Base-by-base conservation (phyloP, 2,329 filamentous ascomycete species). In the Colletotrichum sp. region DNA sequence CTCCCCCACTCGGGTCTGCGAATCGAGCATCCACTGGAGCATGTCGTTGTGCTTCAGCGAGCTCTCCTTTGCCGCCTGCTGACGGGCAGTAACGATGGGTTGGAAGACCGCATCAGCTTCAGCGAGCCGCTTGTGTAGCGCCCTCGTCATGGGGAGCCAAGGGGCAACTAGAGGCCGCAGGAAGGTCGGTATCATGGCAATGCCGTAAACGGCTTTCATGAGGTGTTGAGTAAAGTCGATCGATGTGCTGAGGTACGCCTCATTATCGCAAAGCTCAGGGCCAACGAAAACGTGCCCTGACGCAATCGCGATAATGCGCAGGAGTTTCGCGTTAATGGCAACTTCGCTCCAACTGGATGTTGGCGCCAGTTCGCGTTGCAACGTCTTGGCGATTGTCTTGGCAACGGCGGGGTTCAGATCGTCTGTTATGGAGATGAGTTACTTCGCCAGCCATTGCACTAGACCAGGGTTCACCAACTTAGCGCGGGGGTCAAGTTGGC, bases 1-100 rank as follows among this genome's bases (percentile, higher is more conserved):
- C 9, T 80, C 78, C 2, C 78, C 79, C 12, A 84, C 84, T 77
- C 86, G 83, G 4, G 80, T 77, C 26, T 85, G 81, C 0, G 81
- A 80, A 34, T 87, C 84, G 6, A 88, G 81, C 7, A 89, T 49
- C 88, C 88, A 89, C 78, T 88, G 86, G 21, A 88, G 81, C 81
- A 89, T 86, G 26, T 59, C 55, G 5, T 59, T 59, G 8, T 26
- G 55, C 55, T 30, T 59, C 9, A 26, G 24, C 0, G 21, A 59
- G 55, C 26, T 30, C 8, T 55, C 64, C 3, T 55, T 55, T 3
- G 24, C n/a, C 4, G 39, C 44, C n/a, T 55, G 8, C 12, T 52
- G 64, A 0, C 64, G 4, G 16, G 26, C 64, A 30, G 39, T 32
- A 1, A 67, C 64, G 9, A 67, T 32, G 2, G 39, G 64, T 55